These are phyloP conservation scores for Durotheca rogersii DNA, from an alignment of 495 filamentous ascomycete genomes.

Conservation along the genomic window DNA sequence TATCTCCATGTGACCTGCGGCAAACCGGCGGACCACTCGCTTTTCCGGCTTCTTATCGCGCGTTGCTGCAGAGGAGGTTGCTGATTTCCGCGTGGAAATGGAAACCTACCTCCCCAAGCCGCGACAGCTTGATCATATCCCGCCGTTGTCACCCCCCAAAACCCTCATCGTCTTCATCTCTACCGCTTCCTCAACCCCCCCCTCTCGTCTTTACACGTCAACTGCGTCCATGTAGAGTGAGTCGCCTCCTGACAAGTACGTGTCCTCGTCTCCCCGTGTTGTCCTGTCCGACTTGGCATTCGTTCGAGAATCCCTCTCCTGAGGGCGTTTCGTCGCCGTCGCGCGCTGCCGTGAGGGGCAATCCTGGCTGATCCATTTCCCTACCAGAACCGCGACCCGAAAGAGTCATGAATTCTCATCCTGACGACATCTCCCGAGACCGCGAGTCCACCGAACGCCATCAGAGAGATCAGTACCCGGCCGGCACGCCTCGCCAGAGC, in stretches of 20 bases:
- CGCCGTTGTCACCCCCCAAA: conserved; percentile 11
- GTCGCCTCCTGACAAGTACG: too few species aligned
- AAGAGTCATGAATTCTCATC: conserved; percentile 34
- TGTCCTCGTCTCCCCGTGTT: conserved; percentile 1
- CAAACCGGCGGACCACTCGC: conserved; percentile 14
- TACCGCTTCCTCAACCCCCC: neutral
- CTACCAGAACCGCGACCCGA: conserved; percentile 12
- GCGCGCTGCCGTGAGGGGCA: neutral
- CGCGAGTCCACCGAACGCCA: conserved; percentile 72
- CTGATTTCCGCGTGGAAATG: conserved; percentile 27
- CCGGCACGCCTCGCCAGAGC: conserved; percentile 69
- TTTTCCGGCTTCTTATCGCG: conserved; percentile 26
- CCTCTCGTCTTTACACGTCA: neutral
- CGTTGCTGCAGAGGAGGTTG: too few species aligned
- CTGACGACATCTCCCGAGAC: conserved; percentile 36
- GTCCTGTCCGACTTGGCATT: neutral
- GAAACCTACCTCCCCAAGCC: conserved; percentile 18
- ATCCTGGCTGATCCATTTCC: conserved; percentile 7
- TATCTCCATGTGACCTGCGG: conserved; percentile 31
- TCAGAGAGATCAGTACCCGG: conserved; percentile 60
- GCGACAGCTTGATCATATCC: conserved; percentile 30
- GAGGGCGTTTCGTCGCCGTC: too few species aligned
- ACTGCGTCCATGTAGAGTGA: conserved; percentile 34
- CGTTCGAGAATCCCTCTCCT: conserved; percentile 9
- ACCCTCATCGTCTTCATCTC: conserved; percentile 2